phyloP scores from a whole-genome alignment of 441 rosid species.

The Pelargonium citronellum region DNA sequence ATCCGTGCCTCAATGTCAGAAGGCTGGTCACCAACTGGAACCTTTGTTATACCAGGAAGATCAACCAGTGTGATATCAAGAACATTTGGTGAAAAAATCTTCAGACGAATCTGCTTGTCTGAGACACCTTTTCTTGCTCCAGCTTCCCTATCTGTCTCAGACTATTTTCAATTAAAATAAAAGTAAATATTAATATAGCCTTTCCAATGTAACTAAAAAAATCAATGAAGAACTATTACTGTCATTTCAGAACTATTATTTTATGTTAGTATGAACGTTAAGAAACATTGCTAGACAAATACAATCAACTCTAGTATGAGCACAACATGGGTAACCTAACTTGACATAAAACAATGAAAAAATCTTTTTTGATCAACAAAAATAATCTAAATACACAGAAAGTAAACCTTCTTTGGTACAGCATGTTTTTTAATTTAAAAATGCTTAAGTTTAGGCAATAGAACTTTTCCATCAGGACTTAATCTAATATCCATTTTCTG shows the following conservation, averaged over 20 bases:
- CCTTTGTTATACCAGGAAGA: constrained; percentile 87
- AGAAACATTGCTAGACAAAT: background rate
- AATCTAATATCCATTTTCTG: no score
- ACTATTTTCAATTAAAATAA: constrained; percentile 32
- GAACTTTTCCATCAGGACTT: no score
- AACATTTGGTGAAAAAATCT: constrained; percentile 83
- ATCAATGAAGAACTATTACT: background rate
- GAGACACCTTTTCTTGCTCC: constrained; percentile 77
- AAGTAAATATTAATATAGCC: background rate
- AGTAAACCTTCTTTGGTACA: no score
- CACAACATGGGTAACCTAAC: background rate
- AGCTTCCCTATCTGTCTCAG: constrained; percentile 72
- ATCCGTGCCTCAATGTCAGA: constrained; percentile 83
- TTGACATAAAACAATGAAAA: background rate
- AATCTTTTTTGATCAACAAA: background rate
- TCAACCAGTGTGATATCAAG: constrained; percentile 89
- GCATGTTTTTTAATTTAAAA: no score
- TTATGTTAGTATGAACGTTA: background rate
- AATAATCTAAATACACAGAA: background rate
- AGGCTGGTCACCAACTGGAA: constrained; percentile 93
- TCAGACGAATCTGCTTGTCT: constrained; percentile 77
- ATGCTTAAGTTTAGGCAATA: no score
- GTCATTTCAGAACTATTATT: background rate
- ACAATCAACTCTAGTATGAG: background rate
- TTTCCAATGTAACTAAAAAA: background rate